Conservation (phyloP, 139 green algal species). For the Micractinium sp. region DNA sequence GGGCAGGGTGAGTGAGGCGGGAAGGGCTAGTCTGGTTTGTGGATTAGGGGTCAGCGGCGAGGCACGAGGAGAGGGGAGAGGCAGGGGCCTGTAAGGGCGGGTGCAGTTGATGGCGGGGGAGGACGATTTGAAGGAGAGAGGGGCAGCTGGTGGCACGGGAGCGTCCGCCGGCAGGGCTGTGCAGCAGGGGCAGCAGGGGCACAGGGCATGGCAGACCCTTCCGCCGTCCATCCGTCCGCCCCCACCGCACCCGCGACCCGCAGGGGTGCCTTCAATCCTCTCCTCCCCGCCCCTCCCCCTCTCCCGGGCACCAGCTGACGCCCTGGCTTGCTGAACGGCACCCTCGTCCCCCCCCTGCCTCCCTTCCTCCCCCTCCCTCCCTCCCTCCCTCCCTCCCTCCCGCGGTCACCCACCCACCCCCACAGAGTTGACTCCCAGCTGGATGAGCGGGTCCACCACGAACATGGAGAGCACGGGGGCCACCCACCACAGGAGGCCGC, state of each 20-base stretch:
- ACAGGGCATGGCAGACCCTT: too few species aligned
- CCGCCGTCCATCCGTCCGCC: background rate
- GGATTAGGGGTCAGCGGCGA: background rate
- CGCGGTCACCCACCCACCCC: background rate
- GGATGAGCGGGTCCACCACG: conserved; percentile 42
- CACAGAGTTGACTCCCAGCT: conserved; percentile 20
- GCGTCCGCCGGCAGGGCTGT: too few species aligned
- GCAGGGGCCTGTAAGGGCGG: background rate
- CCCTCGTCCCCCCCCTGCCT: background rate
- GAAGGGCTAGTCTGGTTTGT: too few species aligned
- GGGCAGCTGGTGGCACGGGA: too few species aligned
- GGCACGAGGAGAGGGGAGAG: background rate
- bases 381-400: too few species aligned
- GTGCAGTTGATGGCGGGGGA: background rate
- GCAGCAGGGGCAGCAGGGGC: background rate
- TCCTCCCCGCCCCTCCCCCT: background rate
- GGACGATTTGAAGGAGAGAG: background rate
- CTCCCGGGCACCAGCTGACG: too few species aligned
- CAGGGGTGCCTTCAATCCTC: too few species aligned
- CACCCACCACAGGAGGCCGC: conserved; percentile 32
- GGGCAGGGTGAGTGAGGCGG: background rate
- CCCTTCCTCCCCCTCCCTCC: too few species aligned
- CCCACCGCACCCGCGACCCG: background rate
- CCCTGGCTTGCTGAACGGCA: background rate
- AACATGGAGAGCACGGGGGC: conserved; percentile 43